Conservation (phyloP, 257 asterid genomes). For the Leptodermis oblonga region DNA sequence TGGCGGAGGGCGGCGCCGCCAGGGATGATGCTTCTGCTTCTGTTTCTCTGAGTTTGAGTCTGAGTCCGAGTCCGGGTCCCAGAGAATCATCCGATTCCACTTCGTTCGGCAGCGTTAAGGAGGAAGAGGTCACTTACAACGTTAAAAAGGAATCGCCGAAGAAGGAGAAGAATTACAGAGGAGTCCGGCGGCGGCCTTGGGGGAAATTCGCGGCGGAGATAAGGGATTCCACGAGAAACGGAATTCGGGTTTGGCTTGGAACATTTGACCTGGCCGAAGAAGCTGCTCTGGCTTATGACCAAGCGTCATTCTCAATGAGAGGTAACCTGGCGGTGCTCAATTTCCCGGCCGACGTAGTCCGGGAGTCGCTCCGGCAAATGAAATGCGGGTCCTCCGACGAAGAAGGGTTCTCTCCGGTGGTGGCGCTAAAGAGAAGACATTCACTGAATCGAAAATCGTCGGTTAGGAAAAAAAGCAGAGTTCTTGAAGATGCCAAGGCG, state of each 20-base stretch:
- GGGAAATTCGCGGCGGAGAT: constrained; percentile 90
- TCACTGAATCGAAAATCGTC: constrained; percentile 41
- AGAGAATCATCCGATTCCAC: constrained; percentile 25
- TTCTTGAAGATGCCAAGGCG: not conserved
- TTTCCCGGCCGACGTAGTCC: constrained; percentile 64
- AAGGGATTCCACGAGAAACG: constrained; percentile 76
- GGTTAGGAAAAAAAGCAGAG: constrained; percentile 22
- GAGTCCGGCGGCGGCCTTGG: constrained; percentile 83
- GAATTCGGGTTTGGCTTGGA: constrained; percentile 81
- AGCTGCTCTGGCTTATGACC: constrained; percentile 87
- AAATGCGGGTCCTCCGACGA: constrained; percentile 32
- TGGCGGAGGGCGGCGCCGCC: constrained; percentile 21
- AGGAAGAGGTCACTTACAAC: constrained; percentile 49
- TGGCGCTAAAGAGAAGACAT: constrained; percentile 61
- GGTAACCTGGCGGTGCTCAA: constrained; percentile 69
- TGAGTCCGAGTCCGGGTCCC: too few relatives aligned
- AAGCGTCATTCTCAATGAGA: constrained; percentile 74
- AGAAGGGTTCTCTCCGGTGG: constrained; percentile 67
- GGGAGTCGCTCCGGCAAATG: constrained; percentile 54
- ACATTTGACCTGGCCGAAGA: constrained; percentile 82
- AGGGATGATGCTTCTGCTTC: constrained; percentile 1
- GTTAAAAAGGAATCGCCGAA: not conserved
- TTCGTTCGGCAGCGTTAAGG: constrained; percentile 29
- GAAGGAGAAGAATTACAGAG: constrained; percentile 45
- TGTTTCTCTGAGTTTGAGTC: too few relatives aligned